Evolutionary conservation across 2,329 filamentous ascomycete species (phyloP), one percentile per base, ranked within the genome.

Genomic region (Akanthomyces muscarius): DNA sequence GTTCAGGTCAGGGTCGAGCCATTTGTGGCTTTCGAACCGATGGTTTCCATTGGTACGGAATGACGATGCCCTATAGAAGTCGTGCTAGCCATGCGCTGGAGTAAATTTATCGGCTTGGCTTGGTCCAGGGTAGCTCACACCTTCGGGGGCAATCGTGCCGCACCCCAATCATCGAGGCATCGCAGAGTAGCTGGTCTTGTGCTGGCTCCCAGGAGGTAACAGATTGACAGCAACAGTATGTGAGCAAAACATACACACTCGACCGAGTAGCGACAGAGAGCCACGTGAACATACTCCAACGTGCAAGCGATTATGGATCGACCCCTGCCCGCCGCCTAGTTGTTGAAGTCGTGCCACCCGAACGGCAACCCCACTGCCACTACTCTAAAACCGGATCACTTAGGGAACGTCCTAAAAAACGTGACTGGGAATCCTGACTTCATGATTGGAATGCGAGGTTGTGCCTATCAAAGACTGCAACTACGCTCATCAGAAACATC

Each of bases 281-380:
- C 25, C 30, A 33, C 6, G 2, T 2, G 28, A 33, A 30, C 14
- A 7, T 33, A 14, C 18, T 28, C 50, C 10, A 14, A 52, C n/a
- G 38, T 23, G 18, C 14, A 45, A 33, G 4, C 41, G 41, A 30
- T 5, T 10, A 56, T 13, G 10, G 38, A 30, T 44, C 38, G 16
- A 55, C 5, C 8, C 23, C 13, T n/a, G 25, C 41, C 23, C 6
- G 10, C 28, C 8, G 8, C 33, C 10, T 10, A 44, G 38, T 25
- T 5, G 41, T 56, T 33, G 28, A 48, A 48, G n/a, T 21, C 55
- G 5, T 38, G 30, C 44, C 42, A 48, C 38, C 21, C 21, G 36
- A 42, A 33, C 23, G 25, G 57, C 23, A 28, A 52, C 48, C 28
- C 57, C 57, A 60, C 57, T 52, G 28, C 56, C 47, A 51, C 51